Evolutionary conservation across 2,329 filamentous ascomycete genomes (phyloP).

Genomic region (Pestalotiopsis sp.): DNA sequence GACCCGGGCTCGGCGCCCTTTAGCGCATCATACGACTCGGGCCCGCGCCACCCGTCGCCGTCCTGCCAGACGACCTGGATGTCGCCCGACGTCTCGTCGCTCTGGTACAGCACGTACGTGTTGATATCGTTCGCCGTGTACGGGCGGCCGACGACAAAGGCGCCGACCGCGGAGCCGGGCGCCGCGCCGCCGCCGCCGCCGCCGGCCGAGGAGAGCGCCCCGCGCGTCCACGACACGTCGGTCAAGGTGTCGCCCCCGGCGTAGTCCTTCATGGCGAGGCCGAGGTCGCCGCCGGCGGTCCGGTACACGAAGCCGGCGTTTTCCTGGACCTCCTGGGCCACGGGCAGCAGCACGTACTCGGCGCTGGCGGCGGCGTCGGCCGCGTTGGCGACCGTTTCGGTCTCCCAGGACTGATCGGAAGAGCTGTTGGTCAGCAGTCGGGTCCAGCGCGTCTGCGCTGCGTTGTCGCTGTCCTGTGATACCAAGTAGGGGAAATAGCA

Average conservation of each 20-base stretch:
- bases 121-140: conserved; percentile 22
- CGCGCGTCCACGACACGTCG: neutral
- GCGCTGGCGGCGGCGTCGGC: neutral
- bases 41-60: conserved; percentile 22
- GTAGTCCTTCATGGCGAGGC: conserved; percentile 41
- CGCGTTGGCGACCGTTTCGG: conserved; percentile 13
- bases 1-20: conserved; percentile 16
- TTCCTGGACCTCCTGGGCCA: conserved; percentile 7
- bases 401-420: conserved; percentile 20
- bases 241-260: conserved; percentile 33
- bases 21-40: conserved; percentile 21
- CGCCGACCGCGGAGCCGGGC: conserved; percentile 19
- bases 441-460: conserved; percentile 18
- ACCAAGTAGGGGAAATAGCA: conserved; percentile 23
- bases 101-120: conserved; percentile 25
- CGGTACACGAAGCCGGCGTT: conserved; percentile 14
- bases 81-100: conserved; percentile 8
- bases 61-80: conserved; percentile 25
- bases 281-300: conserved; percentile 2
- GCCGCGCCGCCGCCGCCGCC: too few species aligned
- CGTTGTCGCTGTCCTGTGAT: conserved; percentile 21
- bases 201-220: neutral
- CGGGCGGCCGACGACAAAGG: conserved; percentile 22
- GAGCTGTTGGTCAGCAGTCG: conserved; percentile 17
- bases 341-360: conserved; percentile 9